These are phyloP conservation scores for Ceratobasidium sp. DNA, from an alignment of 1,284 basidiomycete genomes.

Conservation along the genomic window DNA sequence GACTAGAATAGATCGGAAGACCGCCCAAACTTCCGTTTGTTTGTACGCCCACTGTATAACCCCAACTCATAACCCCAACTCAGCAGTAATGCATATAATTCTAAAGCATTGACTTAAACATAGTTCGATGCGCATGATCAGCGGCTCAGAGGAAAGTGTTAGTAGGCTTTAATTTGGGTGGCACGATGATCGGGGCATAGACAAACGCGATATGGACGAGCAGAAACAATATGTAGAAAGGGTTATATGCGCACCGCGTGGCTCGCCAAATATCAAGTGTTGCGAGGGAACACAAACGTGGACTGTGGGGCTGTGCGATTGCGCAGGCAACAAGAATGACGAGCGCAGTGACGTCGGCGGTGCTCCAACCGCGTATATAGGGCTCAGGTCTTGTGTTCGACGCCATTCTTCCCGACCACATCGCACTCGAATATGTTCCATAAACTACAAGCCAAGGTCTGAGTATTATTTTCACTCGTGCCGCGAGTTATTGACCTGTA, in stretches of 20 bases:
- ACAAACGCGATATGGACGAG: background rate
- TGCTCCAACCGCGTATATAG: conserved; percentile 43
- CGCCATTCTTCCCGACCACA: conserved; percentile 13
- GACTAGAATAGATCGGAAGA: background rate
- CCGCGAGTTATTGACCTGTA: background rate
- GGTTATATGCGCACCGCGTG: conserved; percentile 26
- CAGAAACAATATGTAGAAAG: background rate
- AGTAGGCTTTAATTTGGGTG: too few relatives aligned
- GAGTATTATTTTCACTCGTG: background rate
- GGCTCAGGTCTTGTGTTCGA: background rate
- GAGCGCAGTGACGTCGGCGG: conserved; percentile 40
- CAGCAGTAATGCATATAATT: background rate
- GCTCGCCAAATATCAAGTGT: background rate
- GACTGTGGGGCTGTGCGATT: conserved; percentile 37
- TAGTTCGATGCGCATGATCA: background rate
- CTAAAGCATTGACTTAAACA: background rate
- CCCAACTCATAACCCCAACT: background rate
- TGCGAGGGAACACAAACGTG: conserved; percentile 17
- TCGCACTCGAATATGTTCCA: conserved; percentile 29
- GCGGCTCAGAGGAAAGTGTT: background rate
- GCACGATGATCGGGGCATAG: background rate
- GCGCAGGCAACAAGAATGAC: conserved; percentile 39
- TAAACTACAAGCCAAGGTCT: conserved; percentile 43
- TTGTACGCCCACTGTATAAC: conserved; percentile 8
- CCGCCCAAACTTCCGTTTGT: background rate